phyloP scores from a whole-genome alignment of 345 rosid species.

The Sisymbrium irio region DNA sequence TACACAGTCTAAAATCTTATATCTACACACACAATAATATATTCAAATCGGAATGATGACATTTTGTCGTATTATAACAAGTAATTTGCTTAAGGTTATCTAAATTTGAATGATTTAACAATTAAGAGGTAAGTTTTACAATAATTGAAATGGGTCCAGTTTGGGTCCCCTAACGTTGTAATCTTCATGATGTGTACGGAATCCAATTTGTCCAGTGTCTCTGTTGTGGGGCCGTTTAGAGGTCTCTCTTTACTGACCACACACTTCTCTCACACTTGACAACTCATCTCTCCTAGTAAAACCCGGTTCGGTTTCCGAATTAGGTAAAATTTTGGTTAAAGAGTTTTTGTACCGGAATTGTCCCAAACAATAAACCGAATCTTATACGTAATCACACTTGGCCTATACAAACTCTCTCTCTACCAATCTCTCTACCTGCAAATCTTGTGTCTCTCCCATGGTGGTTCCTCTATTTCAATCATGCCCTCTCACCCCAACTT shows the following conservation, averaged over 20 bases:
- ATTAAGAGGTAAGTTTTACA: not conserved
- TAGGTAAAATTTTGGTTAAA: not conserved
- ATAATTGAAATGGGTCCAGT: conserved; percentile 8
- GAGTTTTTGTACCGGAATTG: not conserved
- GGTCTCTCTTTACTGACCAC: not conserved
- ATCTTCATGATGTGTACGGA: conserved; percentile 27
- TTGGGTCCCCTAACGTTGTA: not conserved
- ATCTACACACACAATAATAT: not conserved
- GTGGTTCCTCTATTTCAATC: conserved; percentile 36
- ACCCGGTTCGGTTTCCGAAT: conserved; percentile 2
- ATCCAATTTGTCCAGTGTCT: conserved; percentile 10
- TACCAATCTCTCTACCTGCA: conserved; percentile 15
- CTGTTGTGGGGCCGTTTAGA: conserved; percentile 25
- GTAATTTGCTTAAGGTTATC: not conserved
- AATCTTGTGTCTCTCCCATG: conserved; percentile 34
- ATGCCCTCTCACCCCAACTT: conserved; percentile 38
- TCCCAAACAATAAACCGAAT: conserved; percentile 23
- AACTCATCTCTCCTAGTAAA: conserved; percentile 4
- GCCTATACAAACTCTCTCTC: conserved; percentile 18
- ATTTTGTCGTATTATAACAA: not conserved
- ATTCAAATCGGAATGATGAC: not conserved
- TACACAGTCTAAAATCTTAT: no score
- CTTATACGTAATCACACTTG: conserved; percentile 24
- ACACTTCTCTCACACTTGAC: conserved; percentile 6
- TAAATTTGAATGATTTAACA: not conserved